Percentiles rank a stretch among this genome's conserved stretches.
Evolutionary conservation across 345 rosid genomes (phyloP).

Genomic region (Salix viminalis): DNA sequence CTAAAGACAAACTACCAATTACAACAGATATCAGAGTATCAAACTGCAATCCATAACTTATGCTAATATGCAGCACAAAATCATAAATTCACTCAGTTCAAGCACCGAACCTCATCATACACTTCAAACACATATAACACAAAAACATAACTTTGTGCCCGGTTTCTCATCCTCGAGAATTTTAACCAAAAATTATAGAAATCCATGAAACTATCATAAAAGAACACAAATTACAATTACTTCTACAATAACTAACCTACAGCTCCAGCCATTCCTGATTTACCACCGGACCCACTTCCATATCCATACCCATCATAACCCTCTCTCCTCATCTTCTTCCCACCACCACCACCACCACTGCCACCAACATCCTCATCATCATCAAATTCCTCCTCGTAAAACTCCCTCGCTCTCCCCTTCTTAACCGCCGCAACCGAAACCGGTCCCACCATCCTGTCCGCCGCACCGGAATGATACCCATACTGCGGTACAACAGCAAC

Average conservation of each 20-base stretch:
- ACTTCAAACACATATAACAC: no score
- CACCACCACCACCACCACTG: conserved; percentile 40
- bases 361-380: conserved; percentile 37
- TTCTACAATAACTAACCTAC: conserved; percentile 35
- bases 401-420: conserved; percentile 63
- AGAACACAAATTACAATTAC: not conserved
- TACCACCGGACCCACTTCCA: conserved; percentile 53
- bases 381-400: conserved; percentile 53
- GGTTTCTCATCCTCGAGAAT: no score
- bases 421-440: conserved; percentile 36
- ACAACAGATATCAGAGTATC: no score
- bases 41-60: no score
- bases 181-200: not conserved
- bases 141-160: not conserved
- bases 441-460: conserved; percentile 34
- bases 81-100: no score
- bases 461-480: conserved; percentile 36
- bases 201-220: not conserved
- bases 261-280: conserved; percentile 42
- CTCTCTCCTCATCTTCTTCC: conserved; percentile 78
- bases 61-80: no score
- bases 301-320: conserved; percentile 51
- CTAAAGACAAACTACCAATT: no score
- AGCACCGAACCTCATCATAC: not conserved
- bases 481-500: conserved; percentile 47